phyloP scores from a whole-genome alignment of 306 rosid genomes.

The Begonia masoniana region DNA sequence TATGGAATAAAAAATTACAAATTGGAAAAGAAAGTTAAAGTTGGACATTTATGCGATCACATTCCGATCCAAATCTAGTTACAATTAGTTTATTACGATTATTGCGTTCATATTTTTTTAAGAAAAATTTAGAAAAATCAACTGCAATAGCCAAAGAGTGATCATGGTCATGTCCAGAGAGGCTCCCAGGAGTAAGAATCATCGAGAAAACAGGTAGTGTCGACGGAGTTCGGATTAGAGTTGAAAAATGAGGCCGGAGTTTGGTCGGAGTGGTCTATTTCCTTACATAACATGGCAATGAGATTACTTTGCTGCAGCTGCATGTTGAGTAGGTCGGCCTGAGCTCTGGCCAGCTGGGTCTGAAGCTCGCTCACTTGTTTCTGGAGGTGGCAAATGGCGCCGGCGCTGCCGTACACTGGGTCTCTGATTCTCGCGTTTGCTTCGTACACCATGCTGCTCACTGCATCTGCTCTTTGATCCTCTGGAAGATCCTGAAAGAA shows the following conservation, averaged over 20 bases:
- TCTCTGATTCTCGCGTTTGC: slow-evolving; percentile 61
- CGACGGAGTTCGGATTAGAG: slow-evolving; percentile 9
- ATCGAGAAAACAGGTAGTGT: slow-evolving; percentile 34
- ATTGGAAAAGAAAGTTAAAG: too few species aligned
- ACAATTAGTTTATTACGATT: too few species aligned
- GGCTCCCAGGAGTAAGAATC: slow-evolving; percentile 43
- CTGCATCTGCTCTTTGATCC: slow-evolving; percentile 50
- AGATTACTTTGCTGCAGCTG: slow-evolving; percentile 48
- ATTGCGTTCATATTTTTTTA: too few species aligned
- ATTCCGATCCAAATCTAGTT: too few species aligned
- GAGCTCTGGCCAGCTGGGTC: slow-evolving; percentile 43
- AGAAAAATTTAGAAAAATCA: too few species aligned
- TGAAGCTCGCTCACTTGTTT: slow-evolving; percentile 58
- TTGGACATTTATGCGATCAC: too few species aligned
- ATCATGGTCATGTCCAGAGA: slow-evolving; percentile 36
- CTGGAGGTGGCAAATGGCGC: slow-evolving; percentile 53
- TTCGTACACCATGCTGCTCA: slow-evolving; percentile 60
- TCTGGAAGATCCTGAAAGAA: slow-evolving; percentile 45
- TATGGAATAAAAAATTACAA: too few species aligned
- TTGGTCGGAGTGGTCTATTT: slow-evolving; percentile 12
- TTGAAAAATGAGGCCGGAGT: too few species aligned
- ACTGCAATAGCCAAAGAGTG: too few species aligned
- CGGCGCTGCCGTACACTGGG: slow-evolving; percentile 61
- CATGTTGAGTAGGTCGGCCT: slow-evolving; percentile 46
- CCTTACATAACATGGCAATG: slow-evolving; percentile 46